These are phyloP conservation scores for Acanthamoeba castellanii DNA, from an alignment of 208 protist species.

Conservation along the genomic window DNA sequence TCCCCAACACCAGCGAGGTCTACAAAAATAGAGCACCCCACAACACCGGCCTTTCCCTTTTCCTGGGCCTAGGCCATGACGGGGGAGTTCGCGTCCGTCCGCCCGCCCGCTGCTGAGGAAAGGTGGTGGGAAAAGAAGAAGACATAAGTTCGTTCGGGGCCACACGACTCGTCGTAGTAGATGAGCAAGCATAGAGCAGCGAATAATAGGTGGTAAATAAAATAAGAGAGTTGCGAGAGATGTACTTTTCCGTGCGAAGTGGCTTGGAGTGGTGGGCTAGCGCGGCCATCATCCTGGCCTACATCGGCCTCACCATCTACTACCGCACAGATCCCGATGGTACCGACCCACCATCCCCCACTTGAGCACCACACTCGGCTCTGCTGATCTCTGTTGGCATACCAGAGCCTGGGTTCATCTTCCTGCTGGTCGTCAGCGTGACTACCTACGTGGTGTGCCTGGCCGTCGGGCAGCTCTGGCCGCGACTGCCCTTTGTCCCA, in stretches of 20 bases:
- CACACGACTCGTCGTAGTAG: too few relatives aligned
- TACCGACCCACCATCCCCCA: background rate
- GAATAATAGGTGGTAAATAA: too few relatives aligned
- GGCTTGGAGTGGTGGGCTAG: conserved; percentile 4
- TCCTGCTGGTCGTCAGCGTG: background rate
- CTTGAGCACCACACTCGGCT: background rate
- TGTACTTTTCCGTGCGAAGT: background rate
- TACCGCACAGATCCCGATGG: conserved; percentile 14
- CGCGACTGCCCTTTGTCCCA: background rate
- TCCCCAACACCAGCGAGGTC: too few relatives aligned
- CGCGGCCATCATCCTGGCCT: conserved; percentile 22
- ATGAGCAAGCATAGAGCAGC: too few relatives aligned
- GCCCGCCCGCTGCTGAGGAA: too few relatives aligned
- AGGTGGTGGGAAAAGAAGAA: too few relatives aligned
- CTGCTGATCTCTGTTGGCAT: too few relatives aligned
- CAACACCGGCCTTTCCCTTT: too few relatives aligned
- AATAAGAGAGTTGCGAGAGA: background rate
- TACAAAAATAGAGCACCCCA: too few relatives aligned
- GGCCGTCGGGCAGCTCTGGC: background rate
- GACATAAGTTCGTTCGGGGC: too few relatives aligned
- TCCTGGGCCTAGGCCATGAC: too few relatives aligned
- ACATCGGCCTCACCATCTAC: conserved; percentile 13
- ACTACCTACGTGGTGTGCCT: background rate
- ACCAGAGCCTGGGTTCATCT: background rate
- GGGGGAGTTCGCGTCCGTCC: too few relatives aligned